Conservation (phyloP, 1,284 basidiomycete genomes). For the Cryptococcus depauperatus region DNA sequence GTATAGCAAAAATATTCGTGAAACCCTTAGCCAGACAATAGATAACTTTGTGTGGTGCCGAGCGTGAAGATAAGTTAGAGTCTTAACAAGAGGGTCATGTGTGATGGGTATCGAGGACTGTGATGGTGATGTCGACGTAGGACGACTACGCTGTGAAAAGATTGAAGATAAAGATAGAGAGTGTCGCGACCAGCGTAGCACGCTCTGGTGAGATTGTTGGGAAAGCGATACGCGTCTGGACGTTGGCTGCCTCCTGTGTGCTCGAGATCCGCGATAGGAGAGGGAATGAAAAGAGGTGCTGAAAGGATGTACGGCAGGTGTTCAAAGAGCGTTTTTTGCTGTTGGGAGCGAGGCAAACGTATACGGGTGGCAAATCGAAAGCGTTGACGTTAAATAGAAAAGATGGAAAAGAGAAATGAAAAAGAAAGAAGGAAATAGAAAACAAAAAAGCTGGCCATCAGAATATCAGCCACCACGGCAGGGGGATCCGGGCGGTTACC, state of each 20-base stretch:
- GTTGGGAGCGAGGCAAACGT: not conserved
- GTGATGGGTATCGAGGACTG: not conserved
- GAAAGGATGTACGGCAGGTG: conserved; percentile 1
- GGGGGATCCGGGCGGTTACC: too few species aligned
- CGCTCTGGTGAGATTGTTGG: not conserved
- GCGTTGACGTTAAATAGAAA: too few species aligned
- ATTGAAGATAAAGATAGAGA: not conserved
- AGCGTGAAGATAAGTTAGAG: not conserved
- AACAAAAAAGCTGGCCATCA: too few species aligned
- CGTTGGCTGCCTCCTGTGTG: too few species aligned
- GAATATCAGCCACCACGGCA: too few species aligned
- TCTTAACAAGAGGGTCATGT: not conserved
- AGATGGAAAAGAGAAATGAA: too few species aligned
- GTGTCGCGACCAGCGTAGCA: not conserved
- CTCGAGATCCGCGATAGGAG: too few species aligned
- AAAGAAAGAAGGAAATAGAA: too few species aligned
- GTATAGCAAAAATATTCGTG: not conserved
- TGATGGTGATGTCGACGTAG: conserved; percentile 1
- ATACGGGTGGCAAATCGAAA: too few species aligned
- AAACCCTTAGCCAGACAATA: not conserved
- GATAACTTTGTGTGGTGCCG: not conserved
- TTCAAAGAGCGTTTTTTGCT: not conserved
- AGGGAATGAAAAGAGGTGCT: not conserved
- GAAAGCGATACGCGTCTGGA: too few species aligned
- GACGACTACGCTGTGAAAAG: not conserved